Evolutionary conservation across 192 early-diverging fungal species (phyloP).

Genomic region (Coemansia interrupta): DNA sequence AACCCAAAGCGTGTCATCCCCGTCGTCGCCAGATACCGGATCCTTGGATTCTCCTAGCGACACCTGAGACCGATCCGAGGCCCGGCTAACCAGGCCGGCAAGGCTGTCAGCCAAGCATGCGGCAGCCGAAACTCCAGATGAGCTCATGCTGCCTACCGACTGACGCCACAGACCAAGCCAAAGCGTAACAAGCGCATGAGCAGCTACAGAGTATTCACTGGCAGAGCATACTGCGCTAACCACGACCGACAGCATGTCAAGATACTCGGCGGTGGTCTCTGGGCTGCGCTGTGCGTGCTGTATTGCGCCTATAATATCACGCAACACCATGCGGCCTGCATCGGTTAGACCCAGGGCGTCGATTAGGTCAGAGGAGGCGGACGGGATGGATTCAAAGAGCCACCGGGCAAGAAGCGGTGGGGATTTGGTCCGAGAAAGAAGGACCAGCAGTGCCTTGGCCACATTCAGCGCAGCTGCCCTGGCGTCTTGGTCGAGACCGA

Average conservation of each 20-base stretch:
- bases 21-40: not conserved
- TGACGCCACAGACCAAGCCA: conserved; percentile 35
- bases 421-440: conserved; percentile 3
- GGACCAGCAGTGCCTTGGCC: not conserved
- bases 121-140: not conserved
- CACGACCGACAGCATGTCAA: conserved; percentile 6
- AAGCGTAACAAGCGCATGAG: conserved; percentile 9
- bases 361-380: not conserved
- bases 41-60: not conserved
- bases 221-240: not conserved
- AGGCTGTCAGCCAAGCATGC: conserved; percentile 6
- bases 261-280: not conserved
- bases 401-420: conserved; percentile 9
- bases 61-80: not conserved
- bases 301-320: conserved; percentile 16
- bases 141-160: conserved; percentile 8
- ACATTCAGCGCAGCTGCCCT: conserved; percentile 4
- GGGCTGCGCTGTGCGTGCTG: not conserved
- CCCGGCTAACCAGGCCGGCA: not conserved
- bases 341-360: not conserved
- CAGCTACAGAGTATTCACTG: not conserved
- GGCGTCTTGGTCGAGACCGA: conserved; percentile 1
- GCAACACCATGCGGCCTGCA: conserved; percentile 14
- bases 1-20: not conserved
- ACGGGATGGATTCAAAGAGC: conserved; percentile 5